Evolutionary conservation across 495 filamentous ascomycete species (phyloP), one percentile per base, ranked within the genome.

Genomic region (Bacidia rubella): DNA sequence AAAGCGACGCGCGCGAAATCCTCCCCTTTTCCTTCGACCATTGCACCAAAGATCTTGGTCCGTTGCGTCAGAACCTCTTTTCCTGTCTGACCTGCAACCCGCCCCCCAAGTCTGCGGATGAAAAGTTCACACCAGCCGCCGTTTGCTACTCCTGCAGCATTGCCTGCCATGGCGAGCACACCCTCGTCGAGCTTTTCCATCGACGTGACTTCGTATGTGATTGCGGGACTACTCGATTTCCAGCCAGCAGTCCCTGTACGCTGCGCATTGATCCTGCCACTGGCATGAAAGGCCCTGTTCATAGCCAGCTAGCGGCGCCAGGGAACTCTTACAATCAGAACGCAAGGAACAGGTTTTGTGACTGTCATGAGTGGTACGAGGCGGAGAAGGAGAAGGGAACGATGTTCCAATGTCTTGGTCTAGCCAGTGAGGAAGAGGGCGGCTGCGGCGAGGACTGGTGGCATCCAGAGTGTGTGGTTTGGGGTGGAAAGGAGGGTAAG

Each of bases 381-480:
- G 77, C 88, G 0, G 70, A 87, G 39, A 70, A 82, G 62, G 87
- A 99, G 65, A 90, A 87, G 58, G 92, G 92, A 1, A 96, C 88
- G n/a, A 99, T 99, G 93, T 97, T 90, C 63, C 93, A 99, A 68
- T 99, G 93, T 65, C 64, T 97, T 1, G 88, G 89, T 0, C 74
- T 99, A 2, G 89, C 87, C 0, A 81, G 79, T 0, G 77, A 77
- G 29, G 83, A 83, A 57, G 81, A 82, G 2, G 87, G 87, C 9
- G 89, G 88, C 3, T 99, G 93, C 68, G 90, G 92, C 2, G 93
- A 99, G 70, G 93, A 99, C 65, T 99, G 93, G 93, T 99, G 88
- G 75, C 93, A 99, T 71, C 89, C 92, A 12, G 86, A 90, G 52
- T 99, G 93, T 63, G 66, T 99, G 11, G 79, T 95, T 47, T 92